phyloP scores from a whole-genome alignment of 78 protist species.

The Dictyostelium discoideum region DNA sequence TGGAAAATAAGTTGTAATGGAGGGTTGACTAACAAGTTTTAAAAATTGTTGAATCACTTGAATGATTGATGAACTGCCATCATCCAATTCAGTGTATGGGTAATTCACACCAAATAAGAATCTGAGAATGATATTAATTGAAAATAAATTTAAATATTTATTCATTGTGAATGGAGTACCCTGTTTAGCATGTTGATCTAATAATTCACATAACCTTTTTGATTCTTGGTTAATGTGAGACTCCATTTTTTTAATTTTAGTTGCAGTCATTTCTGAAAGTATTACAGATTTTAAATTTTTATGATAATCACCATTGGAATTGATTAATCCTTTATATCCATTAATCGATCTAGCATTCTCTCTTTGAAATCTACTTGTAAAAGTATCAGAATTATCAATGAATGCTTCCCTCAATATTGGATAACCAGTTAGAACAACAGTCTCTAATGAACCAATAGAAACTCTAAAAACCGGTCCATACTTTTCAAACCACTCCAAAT shows the following conservation, averaged over 20 bases:
- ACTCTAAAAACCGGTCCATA: constrained; percentile 22
- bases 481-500: neutral
- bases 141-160: neutral
- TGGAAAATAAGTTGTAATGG: neutral
- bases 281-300: neutral
- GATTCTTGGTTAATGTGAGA: neutral
- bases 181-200: neutral
- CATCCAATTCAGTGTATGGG: constrained; percentile 10
- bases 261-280: neutral
- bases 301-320: constrained; percentile 53
- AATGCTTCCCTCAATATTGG: constrained; percentile 34
- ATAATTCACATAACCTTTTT: neutral
- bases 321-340: neutral
- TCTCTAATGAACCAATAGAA: neutral
- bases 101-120: neutral
- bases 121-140: neutral
- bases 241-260: constrained; percentile 7
- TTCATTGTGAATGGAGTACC: neutral
- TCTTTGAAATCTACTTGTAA: neutral
- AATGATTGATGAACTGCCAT: neutral
- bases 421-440: constrained; percentile 31
- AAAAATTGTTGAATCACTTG: neutral
- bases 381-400: neutral
- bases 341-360: neutral
- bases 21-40: neutral